Percentiles rank a stretch among this genome's conserved stretches.
phyloP scores from a whole-genome alignment of 2,329 filamentous ascomycete species.

The Ophiostoma populinum region DNA sequence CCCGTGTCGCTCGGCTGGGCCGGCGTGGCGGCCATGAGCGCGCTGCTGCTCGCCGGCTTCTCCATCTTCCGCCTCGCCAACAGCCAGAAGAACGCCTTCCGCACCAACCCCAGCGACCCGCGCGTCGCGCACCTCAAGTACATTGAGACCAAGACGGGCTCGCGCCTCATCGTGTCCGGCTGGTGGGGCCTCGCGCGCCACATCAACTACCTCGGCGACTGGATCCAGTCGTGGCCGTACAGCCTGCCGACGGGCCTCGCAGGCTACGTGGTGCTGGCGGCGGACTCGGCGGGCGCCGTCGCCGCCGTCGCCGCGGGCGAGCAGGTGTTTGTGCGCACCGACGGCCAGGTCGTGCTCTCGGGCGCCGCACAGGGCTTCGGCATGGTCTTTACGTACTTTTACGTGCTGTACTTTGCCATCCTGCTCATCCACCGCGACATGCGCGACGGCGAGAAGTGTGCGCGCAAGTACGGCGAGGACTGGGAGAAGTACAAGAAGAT shows the following conservation, averaged over 20 bases:
- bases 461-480: constrained; percentile 77
- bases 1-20: constrained; percentile 59
- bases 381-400: constrained; percentile 86
- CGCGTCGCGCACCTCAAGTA: constrained; percentile 64
- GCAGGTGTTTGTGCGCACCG: constrained; percentile 30
- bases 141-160: constrained; percentile 70
- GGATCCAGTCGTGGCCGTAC: constrained; percentile 86
- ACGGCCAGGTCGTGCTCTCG: constrained; percentile 48
- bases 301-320: constrained; percentile 27
- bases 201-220: constrained; percentile 93
- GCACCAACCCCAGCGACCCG: constrained; percentile 69
- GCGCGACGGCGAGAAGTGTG: constrained; percentile 82
- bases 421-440: constrained; percentile 73
- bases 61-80: constrained; percentile 88
- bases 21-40: constrained; percentile 47
- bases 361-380: constrained; percentile 66
- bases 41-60: constrained; percentile 57
- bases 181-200: constrained; percentile 91
- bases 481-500: constrained; percentile 78
- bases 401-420: constrained; percentile 78
- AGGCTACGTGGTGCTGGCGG: constrained; percentile 55
- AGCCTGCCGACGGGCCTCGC: constrained; percentile 72
- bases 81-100: constrained; percentile 88
- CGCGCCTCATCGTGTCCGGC: constrained; percentile 63
- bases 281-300: constrained; percentile 30